Evolutionary conservation across 352 stramenopile genomes (phyloP), one percentile per base, ranked within the genome.

Genomic region (Globisporangium polare): DNA sequence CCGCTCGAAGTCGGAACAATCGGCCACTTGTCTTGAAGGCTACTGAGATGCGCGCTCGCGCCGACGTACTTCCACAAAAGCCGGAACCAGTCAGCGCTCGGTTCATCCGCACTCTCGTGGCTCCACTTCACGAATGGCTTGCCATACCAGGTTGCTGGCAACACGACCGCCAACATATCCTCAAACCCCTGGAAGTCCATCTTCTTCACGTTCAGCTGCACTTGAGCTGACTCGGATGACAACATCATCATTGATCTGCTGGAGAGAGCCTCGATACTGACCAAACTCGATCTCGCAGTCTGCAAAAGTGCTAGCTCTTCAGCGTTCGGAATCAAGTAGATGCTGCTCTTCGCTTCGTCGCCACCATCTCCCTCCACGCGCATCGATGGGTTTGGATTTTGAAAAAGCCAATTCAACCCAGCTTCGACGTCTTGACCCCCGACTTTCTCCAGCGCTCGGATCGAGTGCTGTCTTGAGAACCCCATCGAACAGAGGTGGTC

Each of bases 401-500:
- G 69, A 53, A 91, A 69, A 33, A 91, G 55, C 79, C 79, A 91
- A 60, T 88, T 86, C 5, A 91, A 62, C 13, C 77, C 80, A 22
- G 55, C 66, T 68, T 89, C 77, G n/a, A 88, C 63, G 42, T 71
- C 67, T 43, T 74, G 35, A 27, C 49, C 53, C 15, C 75, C 79
- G 20, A 72, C 65, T 10, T 65, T 62, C 53, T 63, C 45, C 35
- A 91, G 61, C 18, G 76, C 82, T 53, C 62, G 62, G 20, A 70
- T 60, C 12, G 74, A 74, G 55, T 88, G 71, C 22, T 79, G 63
- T 22, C 76, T 66, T 10, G 77, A 76, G 65, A 91, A 91, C 4
- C 79, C 75, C 82, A 91, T 91, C 10, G 77, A 80, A 42, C 74
- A 76, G 24, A 91, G 60, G 46, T 88, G 67, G 22, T 77, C 69